Percentiles rank a stretch among this genome's conserved stretches.
Conservation (phyloP, 257 asterid species). For the Cordia subcordata region DNA sequence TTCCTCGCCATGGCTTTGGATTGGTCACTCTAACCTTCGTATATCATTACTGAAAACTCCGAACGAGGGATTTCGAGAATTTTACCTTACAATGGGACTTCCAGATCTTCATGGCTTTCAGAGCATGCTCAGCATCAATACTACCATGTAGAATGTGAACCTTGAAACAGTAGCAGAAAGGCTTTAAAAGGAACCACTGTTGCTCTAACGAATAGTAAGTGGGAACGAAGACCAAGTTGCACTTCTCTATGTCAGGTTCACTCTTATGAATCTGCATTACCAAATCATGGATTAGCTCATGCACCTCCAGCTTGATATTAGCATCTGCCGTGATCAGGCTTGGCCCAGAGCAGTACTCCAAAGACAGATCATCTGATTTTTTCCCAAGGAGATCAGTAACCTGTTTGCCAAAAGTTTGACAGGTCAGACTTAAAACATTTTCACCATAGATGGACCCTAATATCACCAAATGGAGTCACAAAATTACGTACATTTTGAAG, state of each 20-base stretch:
- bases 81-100: conserved; percentile 84
- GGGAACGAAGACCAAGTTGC: conserved; percentile 91
- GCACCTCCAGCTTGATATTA: conserved; percentile 54
- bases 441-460: no score
- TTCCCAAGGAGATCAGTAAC: conserved; percentile 60
- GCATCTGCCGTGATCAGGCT: conserved; percentile 61
- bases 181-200: conserved; percentile 84
- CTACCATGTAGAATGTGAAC: conserved; percentile 93
- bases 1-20: no score
- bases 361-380: conserved; percentile 44
- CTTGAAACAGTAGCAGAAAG: conserved; percentile 53
- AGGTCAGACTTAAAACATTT: not conserved
- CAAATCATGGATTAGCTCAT: conserved; percentile 77
- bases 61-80: not conserved
- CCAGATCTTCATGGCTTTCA: conserved; percentile 78
- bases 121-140: conserved; percentile 80
- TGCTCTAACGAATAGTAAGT: conserved; percentile 79
- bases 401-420: conserved; percentile 31
- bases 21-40: no score
- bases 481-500: no score
- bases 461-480: no score
- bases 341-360: conserved; percentile 70
- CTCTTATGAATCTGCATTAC: conserved; percentile 72
- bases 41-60: not conserved
- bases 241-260: conserved; percentile 91